Conservation (phyloP, 441 rosid species). For the Metrosideros polymorpha region DNA sequence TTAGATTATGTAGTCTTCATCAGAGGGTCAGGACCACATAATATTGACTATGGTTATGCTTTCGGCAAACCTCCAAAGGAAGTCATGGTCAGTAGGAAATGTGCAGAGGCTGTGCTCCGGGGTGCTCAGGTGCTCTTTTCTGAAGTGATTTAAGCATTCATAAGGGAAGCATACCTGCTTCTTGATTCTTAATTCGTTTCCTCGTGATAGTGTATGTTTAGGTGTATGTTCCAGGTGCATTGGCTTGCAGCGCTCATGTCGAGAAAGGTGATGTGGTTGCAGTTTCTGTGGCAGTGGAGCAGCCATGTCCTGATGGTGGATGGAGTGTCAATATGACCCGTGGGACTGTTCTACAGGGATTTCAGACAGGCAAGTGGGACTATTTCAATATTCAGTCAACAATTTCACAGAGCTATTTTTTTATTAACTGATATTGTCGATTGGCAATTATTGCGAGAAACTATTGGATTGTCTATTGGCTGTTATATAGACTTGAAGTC, state of each 20-base stretch:
- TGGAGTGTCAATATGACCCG: constrained; percentile 86
- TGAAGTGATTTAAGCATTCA: not conserved
- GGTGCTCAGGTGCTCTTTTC: constrained; percentile 80
- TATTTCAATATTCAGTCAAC: not conserved
- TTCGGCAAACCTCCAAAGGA: constrained; percentile 61
- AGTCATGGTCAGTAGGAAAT: constrained; percentile 87
- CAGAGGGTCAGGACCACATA: constrained; percentile 83
- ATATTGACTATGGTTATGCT: constrained; percentile 45
- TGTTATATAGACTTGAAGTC: not conserved
- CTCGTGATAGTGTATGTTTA: constrained; percentile 26
- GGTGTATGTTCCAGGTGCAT: constrained; percentile 93
- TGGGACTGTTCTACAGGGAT: constrained; percentile 83
- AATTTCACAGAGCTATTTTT: not conserved
- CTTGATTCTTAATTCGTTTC: not conserved
- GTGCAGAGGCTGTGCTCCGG: constrained; percentile 97
- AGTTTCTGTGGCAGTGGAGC: constrained; percentile 91
- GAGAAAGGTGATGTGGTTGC: constrained; percentile 90
- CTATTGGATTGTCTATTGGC: not conserved
- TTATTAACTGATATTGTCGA: not conserved
- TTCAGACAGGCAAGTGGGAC: constrained; percentile 46
- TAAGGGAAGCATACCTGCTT: not conserved
- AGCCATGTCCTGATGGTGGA: constrained; percentile 50
- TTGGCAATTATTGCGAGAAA: not conserved
- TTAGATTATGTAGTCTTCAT: constrained; percentile 80
- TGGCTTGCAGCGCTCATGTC: constrained; percentile 96